Percentiles rank a stretch among this genome's conserved stretches.
These are phyloP conservation scores for Agarophyton chilense DNA, from an alignment of 23 red algal species.

Conservation along the genomic window DNA sequence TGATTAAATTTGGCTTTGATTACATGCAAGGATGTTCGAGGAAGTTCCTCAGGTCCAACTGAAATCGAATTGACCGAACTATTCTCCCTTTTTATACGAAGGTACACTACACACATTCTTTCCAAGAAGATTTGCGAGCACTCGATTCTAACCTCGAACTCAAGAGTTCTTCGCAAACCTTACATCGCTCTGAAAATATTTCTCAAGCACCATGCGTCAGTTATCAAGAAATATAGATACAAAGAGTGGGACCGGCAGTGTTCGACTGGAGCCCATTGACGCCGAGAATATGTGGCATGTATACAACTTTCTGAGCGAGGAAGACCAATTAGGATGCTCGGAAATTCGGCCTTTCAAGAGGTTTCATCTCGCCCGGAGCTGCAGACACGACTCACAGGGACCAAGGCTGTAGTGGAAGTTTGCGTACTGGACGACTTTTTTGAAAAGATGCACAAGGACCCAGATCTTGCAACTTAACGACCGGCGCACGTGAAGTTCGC, in stretches of 20 bases:
- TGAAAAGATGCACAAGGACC: slow-evolving; percentile 71
- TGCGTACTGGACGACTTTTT: slow-evolving; percentile 78
- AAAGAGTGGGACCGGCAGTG: slow-evolving; percentile 60
- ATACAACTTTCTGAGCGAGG: slow-evolving; percentile 81
- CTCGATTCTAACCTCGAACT: not conserved
- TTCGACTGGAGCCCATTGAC: slow-evolving; percentile 74
- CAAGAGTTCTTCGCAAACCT: not conserved
- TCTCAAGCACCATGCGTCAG: slow-evolving; percentile 38
- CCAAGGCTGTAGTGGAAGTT: slow-evolving; percentile 76
- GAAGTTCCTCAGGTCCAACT: not conserved
- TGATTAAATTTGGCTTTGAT: too few relatives aligned
- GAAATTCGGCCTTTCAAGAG: slow-evolving; percentile 86
- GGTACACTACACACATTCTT: not conserved
- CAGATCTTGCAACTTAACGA: slow-evolving; percentile 84
- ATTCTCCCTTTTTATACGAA: not conserved
- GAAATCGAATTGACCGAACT: not conserved
- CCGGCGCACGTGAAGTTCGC: slow-evolving; percentile 77
- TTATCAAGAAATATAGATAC: slow-evolving; percentile 58
- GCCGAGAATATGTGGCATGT: slow-evolving; percentile 96
- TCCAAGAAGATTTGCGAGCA: not conserved
- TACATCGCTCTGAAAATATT: not conserved
- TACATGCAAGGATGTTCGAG: not conserved
- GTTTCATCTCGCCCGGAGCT: slow-evolving; percentile 69
- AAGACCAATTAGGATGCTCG: slow-evolving; percentile 77
- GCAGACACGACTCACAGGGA: slow-evolving; percentile 63